A percentile compares a stretch with the other conserved stretches of the same genome.
phyloP scores from a whole-genome alignment of 306 rosid species.

The Vigna radiata region DNA sequence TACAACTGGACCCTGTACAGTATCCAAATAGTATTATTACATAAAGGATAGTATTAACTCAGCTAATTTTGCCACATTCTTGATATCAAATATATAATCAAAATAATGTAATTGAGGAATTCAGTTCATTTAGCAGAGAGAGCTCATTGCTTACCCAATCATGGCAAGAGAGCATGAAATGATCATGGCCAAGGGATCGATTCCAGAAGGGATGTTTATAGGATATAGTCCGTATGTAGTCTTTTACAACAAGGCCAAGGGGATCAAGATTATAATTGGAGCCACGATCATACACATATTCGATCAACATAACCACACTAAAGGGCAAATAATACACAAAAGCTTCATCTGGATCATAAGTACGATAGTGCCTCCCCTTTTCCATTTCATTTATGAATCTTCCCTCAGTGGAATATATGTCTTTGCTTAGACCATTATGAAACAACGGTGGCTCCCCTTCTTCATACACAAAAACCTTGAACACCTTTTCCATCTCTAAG shows the following conservation, averaged over 20 bases:
- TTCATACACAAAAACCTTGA: slow-evolving; percentile 67
- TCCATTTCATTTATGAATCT: slow-evolving; percentile 65
- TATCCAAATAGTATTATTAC: slow-evolving; percentile 4
- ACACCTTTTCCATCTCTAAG: slow-evolving; percentile 65
- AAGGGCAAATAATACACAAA: slow-evolving; percentile 60
- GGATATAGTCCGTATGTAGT: slow-evolving; percentile 53
- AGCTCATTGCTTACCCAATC: slow-evolving; percentile 53
- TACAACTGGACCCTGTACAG: slow-evolving; percentile 53
- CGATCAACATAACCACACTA: slow-evolving; percentile 59
- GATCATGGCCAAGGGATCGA: slow-evolving; percentile 60
- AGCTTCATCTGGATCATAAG: slow-evolving; percentile 61
- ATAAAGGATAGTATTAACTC: neutral
- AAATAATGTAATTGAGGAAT: neutral
- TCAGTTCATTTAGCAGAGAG: neutral
- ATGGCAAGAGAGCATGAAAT: slow-evolving; percentile 73
- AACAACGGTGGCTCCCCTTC: slow-evolving; percentile 69
- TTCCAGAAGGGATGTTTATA: slow-evolving; percentile 65
- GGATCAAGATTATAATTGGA: neutral
- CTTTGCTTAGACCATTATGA: slow-evolving; percentile 57
- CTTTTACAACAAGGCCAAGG: slow-evolving; percentile 43
- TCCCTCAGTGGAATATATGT: slow-evolving; percentile 63
- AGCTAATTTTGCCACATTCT: slow-evolving; percentile 12
- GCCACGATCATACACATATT: slow-evolving; percentile 40
- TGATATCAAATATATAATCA: neutral
- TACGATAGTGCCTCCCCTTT: slow-evolving; percentile 51